Base-by-base conservation (phyloP, 345 rosid genomes). In the Arabis hirsuta region DNA sequence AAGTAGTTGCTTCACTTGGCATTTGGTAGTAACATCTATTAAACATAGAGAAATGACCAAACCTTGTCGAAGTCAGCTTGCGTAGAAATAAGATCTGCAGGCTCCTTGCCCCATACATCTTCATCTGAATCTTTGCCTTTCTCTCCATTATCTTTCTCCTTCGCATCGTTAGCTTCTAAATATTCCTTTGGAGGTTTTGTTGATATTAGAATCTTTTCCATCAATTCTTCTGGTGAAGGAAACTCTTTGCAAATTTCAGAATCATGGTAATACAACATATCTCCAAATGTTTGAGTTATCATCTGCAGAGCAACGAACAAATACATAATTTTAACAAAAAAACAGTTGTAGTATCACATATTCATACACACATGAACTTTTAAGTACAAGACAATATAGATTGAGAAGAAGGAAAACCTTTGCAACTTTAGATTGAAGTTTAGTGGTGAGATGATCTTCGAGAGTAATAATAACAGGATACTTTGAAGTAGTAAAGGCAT, bases 381-480 rank as follows among this genome's bases (percentile, higher is more conserved):
- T 20, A 43, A 19, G 55, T 56, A n/a, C 16, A 3, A 41, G 26
- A 26, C 14, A 27, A 56, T 4, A 12, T 11, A 60, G 24, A 11
- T n/a, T 20, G 43, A 67, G 42, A 54, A 61, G 52, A 55, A 64
- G 0, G 0, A 5, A 5, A 65, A 46, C 65, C 60, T 79, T 78
- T 61, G 94, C 94, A 77, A 81, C 91, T 90, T 88, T 85, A 7
- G 71, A 82, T 48, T 85, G 96, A 77, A 90, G 91, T 74, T 82
- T 83, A n/a, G 91, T 80, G 3, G 87, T 82, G 61, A 90, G 85
- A 75, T 90, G 94, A 80, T 86, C 94, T 76, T 88, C 96, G 3
- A 90, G 88, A 63, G 96, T 88, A 36, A 88, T 85, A 16, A 90
- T 84, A 42, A 90, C 88, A 14, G 94, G 93, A 55, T 81, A 90